Percentiles rank a stretch among this genome's conserved stretches.
Evolutionary conservation across 176 grass and related monocot species (phyloP).

Genomic region (Poa pratensis): DNA sequence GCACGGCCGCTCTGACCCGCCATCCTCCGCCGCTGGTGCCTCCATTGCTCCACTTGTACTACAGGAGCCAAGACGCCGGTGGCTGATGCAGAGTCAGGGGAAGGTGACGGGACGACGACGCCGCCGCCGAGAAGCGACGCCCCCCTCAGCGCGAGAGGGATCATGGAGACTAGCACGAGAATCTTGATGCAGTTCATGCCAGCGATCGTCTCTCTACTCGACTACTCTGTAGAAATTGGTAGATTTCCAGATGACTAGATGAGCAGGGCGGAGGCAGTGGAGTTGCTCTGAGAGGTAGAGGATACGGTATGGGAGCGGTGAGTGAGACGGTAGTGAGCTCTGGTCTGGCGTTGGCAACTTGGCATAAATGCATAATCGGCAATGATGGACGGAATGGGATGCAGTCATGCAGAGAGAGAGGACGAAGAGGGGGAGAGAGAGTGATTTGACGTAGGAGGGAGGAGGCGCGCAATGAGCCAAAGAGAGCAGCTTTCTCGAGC

Average conservation of each 20-base stretch:
- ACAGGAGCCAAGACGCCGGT: not conserved
- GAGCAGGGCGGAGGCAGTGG: not conserved
- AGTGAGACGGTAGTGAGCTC: not conserved
- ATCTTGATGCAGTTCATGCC: conserved; percentile 59
- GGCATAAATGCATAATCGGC: conserved; percentile 26
- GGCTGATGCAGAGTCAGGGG: not conserved
- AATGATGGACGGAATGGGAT: conserved; percentile 38
- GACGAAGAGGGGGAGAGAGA: conserved; percentile 1
- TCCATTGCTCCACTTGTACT: conserved; percentile 5
- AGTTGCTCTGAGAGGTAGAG: not conserved
- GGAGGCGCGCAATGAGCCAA: conserved; percentile 23
- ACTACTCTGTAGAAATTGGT: not conserved
- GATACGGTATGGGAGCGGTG: conserved; percentile 29
- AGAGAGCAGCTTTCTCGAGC: conserved; percentile 1
- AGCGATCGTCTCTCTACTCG: not conserved
- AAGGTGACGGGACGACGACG: conserved; percentile 14
- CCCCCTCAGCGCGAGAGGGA: conserved; percentile 48
- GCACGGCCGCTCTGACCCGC: not conserved
- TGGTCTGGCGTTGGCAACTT: conserved; percentile 17
- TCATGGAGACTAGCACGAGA: conserved; percentile 45
- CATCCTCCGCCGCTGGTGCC: not conserved
- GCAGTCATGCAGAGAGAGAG: conserved; percentile 13
- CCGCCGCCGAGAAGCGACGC: conserved; percentile 36
- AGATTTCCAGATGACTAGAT: not conserved
- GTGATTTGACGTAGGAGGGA: conserved; percentile 55